Conservation (phyloP, 2,329 filamentous ascomycete genomes). For the Arthroderma sp. region DNA sequence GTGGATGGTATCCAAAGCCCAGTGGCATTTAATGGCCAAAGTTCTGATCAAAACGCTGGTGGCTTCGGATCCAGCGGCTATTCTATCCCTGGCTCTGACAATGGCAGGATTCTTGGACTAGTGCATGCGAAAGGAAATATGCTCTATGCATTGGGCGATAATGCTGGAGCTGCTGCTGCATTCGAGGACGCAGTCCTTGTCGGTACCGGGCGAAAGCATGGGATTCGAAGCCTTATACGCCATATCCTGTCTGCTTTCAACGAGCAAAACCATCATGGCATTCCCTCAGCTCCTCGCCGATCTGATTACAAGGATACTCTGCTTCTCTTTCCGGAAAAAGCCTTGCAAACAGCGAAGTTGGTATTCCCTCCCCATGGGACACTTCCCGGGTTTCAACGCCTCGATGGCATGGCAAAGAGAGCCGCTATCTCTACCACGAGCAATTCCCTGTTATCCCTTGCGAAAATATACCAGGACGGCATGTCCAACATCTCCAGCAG, state of each 20-base stretch:
- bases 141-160: conserved; percentile 79
- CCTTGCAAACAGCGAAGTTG: conserved; percentile 66
- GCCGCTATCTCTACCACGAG: conserved; percentile 86
- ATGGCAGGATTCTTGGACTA: conserved; percentile 82
- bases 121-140: conserved; percentile 98
- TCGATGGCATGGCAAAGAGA: conserved; percentile 59
- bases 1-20: conserved; percentile 31
- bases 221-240: conserved; percentile 65
- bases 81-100: conserved; percentile 69
- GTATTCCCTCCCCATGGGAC: conserved; percentile 67
- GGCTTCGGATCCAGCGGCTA: conserved; percentile 73
- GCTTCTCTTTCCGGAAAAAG: conserved; percentile 68
- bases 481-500: conserved; percentile 61
- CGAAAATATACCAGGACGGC: conserved; percentile 94
- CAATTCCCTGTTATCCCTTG: conserved; percentile 84
- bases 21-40: conserved; percentile 15
- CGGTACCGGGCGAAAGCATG: conserved; percentile 57
- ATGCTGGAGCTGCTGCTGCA: conserved; percentile 64
- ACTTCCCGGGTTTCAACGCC: conserved; percentile 63
- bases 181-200: conserved; percentile 94
- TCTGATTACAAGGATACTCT: conserved; percentile 45
- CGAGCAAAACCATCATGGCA: conserved; percentile 26
- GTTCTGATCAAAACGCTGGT: conserved; percentile 21
- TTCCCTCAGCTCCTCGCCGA: conserved; percentile 23
- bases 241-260: conserved; percentile 61